Base-by-base conservation (phyloP, 208 protist genomes). In the Lotmaria passim region DNA sequence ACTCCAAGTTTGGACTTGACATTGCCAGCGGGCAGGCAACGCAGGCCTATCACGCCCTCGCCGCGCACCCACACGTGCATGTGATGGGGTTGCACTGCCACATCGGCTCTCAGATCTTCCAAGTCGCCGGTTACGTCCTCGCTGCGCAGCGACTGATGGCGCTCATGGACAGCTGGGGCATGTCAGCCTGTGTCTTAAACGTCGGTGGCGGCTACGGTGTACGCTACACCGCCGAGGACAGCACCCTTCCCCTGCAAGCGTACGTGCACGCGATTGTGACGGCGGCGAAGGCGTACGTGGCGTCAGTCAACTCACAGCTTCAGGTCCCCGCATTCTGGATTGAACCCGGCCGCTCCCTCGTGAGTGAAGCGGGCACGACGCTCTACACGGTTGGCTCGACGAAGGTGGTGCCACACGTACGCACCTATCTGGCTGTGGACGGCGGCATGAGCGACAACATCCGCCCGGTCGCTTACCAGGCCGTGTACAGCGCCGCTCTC, bases 401-500 rank as follows among this genome's bases (percentile, higher is more conserved):
- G 17, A 56, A 68, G 36, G 36, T 43, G 2, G 48, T 68, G 7
- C 61, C 61, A 0, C 23, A 17, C 17, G 46, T 68, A n/a, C 34
- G 39, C 38, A 51, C 51, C 39, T 70, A 62, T 33, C 48, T 61
- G 2, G 44, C 53, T 26, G 52, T 70, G 34, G 64, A 70, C 23
- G 64, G 52, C 28, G 64, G 50, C 24, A 61, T 70, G 64, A 58
- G 38, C 15, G 64, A 70, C 41, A 59, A 62, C 52, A 70, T 70
- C 41, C 64, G 52, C 24, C 64, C 64, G 26, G 41, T 55, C 7
- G 41, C 30, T 10, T 70, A 61, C 24, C 64, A 70, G 41, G 64
- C 64, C 24, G 34, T 56, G 21, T 68, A 57, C 48, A 43, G 36
- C 21, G 61, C 61, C 15, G 44, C 44, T 10, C n/a, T 68, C 7